Evolutionary conservation across 1,139 yeast species (phyloP), one percentile per base, ranked within the genome.

Genomic region (Candida sojae): DNA sequence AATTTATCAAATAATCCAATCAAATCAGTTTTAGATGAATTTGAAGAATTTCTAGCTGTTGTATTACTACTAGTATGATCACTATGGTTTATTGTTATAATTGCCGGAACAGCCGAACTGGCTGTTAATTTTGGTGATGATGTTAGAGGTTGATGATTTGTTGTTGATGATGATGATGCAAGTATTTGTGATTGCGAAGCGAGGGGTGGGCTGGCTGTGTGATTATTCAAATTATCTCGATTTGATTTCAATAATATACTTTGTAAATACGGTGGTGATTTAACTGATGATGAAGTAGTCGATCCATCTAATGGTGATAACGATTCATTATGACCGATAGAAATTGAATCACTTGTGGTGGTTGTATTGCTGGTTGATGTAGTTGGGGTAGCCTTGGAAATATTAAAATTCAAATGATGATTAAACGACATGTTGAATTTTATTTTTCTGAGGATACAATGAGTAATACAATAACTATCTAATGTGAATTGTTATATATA

Each of bases 301-400:
- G 32, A 21, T 11, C 38, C 41, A 28, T 32, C 29, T 5, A 33
- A 29, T 31, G 48, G 11, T 2, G 40, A 29, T 9, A 23, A 33
- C 12, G 39, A 40, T 29, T 39, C 42, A 29, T 9, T 31, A 28
- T 21, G 23, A 37, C 35, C 25, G 6, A 34, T 30, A 32, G 34
- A 12, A 28, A 32, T 13, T 39, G 37, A 39, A 49, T 38, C 44
- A 52, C 45, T 39, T 56, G 62, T 58, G 2, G 71, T 63, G 48
- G 59, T 68, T 32, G 71, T 62, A 49, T 71, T 72, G 23, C 71
- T 66, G 11, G 78, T 73, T 26, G 78, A 73, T 2, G 79, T 75
- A 2, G 80, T 75, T n/a, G 80, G 70, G 2, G 71, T 63, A 6
- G 79, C 59, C 56, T 75, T 75, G 42, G 73, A 60, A 17, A 73